Evolutionary conservation across 2,329 filamentous ascomycete species (phyloP).

Genomic region (Xylogone sp.): DNA sequence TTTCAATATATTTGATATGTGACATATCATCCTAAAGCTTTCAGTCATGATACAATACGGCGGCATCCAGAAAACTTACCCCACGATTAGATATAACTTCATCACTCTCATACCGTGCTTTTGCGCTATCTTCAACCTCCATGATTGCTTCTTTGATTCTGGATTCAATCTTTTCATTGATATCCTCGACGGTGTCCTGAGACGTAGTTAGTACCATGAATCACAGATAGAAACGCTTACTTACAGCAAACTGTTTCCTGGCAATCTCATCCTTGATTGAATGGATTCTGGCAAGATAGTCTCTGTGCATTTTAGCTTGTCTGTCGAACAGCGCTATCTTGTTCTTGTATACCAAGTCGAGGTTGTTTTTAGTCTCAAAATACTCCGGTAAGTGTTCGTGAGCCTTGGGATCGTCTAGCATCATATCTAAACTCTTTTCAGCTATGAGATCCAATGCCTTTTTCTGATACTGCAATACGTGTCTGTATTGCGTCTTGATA

Average conservation of each 20-base stretch:
- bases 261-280: constrained; percentile 13
- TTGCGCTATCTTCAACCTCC: constrained; percentile 9
- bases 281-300: constrained; percentile 7
- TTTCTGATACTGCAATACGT: constrained; percentile 19
- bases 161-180: constrained; percentile 12
- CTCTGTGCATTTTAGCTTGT: constrained; percentile 7
- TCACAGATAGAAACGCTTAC: neutral
- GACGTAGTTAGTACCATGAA: constrained; percentile 5
- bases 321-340: constrained; percentile 8
- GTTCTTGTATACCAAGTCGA: constrained; percentile 15
- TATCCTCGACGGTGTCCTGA: constrained; percentile 14
- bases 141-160: constrained; percentile 17
- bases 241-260: constrained; percentile 16
- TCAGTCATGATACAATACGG: neutral
- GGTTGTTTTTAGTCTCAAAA: constrained; percentile 12
- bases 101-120: neutral
- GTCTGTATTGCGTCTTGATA: constrained; percentile 22
- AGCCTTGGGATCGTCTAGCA: constrained; percentile 18
- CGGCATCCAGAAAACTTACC: constrained; percentile 8
- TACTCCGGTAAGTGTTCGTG: constrained; percentile 25
- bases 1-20: neutral
- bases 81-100: constrained; percentile 17
- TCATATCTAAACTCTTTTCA: constrained; percentile 21
- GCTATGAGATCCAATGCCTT: constrained; percentile 18
- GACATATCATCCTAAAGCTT: neutral